These are phyloP conservation scores for Erigeron canadensis DNA, from an alignment of 129 eudicot species.

Conservation along the genomic window DNA sequence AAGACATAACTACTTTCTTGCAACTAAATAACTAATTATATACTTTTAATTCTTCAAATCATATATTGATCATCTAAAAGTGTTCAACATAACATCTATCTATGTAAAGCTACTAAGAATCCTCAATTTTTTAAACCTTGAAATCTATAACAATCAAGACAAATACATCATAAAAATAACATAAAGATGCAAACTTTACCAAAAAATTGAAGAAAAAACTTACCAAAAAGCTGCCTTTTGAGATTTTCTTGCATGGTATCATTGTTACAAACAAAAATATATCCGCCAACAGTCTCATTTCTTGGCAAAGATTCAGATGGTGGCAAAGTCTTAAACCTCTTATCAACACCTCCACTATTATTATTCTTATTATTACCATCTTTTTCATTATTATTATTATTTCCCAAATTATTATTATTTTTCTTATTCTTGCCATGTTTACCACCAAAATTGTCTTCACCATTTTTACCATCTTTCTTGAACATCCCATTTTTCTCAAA, in stretches of 20 bases:
- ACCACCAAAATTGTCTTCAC: conserved; percentile 35
- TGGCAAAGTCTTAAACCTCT: conserved; percentile 94
- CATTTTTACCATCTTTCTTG: conserved; percentile 37
- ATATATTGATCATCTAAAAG: too few species aligned
- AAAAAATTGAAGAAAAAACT: conserved; percentile 5
- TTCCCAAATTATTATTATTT: conserved; percentile 24
- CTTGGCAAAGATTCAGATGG: conserved; percentile 87
- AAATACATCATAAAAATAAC: background rate
- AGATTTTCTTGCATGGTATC: conserved; percentile 98
- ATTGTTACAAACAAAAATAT: conserved; percentile 93
- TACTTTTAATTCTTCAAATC: too few species aligned
- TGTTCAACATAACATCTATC: too few species aligned
- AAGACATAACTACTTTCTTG: too few species aligned
- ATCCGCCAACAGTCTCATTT: conserved; percentile 92
- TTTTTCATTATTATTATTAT: conserved; percentile 26
- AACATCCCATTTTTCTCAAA: conserved; percentile 28
- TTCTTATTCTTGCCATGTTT: conserved; percentile 67
- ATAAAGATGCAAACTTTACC: background rate
- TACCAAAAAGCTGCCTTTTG: conserved; percentile 93
- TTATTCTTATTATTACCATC: conserved; percentile 29
- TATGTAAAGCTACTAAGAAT: background rate
- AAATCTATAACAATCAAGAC: background rate
- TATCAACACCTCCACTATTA: conserved; percentile 51
- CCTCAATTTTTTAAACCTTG: conserved; percentile 4
- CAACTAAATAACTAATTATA: too few species aligned